A percentile compares a stretch with the other conserved stretches of the same genome.
phyloP scores from a whole-genome alignment of 2,329 filamentous ascomycete species.

The Pseudogymnoascus pannorum region DNA sequence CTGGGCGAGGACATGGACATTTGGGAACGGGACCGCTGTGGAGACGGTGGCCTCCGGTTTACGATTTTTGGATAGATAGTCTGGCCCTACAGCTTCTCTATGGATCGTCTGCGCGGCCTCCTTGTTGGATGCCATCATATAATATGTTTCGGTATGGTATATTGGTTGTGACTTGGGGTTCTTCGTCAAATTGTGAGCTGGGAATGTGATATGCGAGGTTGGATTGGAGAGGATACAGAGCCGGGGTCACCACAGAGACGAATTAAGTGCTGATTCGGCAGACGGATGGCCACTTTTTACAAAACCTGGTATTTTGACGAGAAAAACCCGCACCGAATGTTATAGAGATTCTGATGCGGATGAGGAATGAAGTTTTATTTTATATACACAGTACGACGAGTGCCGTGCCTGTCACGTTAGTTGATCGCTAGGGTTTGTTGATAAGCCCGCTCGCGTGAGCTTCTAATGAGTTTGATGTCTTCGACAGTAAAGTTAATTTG shows the following conservation, averaged over 20 bases:
- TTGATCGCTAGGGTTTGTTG: background rate
- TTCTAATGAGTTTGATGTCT: background rate
- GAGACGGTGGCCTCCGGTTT: conserved; percentile 88
- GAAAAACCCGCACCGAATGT: background rate
- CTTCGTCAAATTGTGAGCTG: background rate
- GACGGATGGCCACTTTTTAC: background rate
- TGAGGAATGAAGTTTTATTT: background rate
- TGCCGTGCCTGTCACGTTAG: conserved; percentile 2
- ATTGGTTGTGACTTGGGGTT: background rate
- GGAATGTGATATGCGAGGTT: background rate
- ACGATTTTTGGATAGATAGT: conserved; percentile 67
- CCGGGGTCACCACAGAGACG: background rate
- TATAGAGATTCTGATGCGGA: background rate
- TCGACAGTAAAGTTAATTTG: background rate
- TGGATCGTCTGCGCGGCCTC: background rate
- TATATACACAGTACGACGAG: background rate
- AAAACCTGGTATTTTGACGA: background rate
- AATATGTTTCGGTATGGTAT: background rate
- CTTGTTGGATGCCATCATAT: conserved; percentile 6
- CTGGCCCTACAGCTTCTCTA: conserved; percentile 64
- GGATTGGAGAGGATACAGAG: conserved; percentile 4
- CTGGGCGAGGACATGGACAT: conserved; percentile 84
- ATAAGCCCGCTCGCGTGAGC: background rate
- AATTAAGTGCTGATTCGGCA: background rate
- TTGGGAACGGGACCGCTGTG: conserved; percentile 69